Percentiles rank a stretch among this genome's conserved stretches.
Evolutionary conservation across 371 early-diverging fungal species (phyloP).

Genomic region (Choanephora cucurbitarum): DNA sequence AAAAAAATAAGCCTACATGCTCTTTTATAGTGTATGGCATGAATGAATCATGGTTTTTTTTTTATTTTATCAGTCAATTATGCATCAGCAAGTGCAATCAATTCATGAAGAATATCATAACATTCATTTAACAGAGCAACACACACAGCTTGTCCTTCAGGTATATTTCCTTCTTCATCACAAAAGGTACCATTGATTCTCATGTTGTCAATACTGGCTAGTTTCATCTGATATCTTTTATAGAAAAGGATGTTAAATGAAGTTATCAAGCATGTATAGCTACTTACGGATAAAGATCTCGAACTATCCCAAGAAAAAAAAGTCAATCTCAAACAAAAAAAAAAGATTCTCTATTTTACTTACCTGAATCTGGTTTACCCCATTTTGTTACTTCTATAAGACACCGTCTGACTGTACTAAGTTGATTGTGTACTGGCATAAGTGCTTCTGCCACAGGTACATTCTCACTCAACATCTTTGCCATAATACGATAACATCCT

Average conservation of each 20-base stretch:
- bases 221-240: constrained; percentile 75
- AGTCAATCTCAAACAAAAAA: not conserved
- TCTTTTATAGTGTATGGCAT: no score
- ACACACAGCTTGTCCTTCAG: constrained; percentile 85
- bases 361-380: constrained; percentile 77
- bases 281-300: constrained; percentile 79
- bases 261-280: no score
- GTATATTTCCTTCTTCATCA: constrained; percentile 80
- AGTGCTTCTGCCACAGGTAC: constrained; percentile 88
- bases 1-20: no score
- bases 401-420: constrained; percentile 82
- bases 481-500: constrained; percentile 86
- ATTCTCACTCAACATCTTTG: constrained; percentile 77
- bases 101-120: constrained; percentile 82
- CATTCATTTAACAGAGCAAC: constrained; percentile 85
- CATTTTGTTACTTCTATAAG: constrained; percentile 80
- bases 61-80: not conserved
- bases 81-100: constrained; percentile 47
- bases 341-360: not conserved
- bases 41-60: no score
- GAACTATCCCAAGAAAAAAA: constrained; percentile 32
- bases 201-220: constrained; percentile 81
- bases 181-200: constrained; percentile 86
- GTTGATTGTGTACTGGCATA: constrained; percentile 84
- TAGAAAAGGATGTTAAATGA: not conserved